Base-by-base conservation (phyloP, 192 early-diverging fungal species). In the Backusella sp. region DNA sequence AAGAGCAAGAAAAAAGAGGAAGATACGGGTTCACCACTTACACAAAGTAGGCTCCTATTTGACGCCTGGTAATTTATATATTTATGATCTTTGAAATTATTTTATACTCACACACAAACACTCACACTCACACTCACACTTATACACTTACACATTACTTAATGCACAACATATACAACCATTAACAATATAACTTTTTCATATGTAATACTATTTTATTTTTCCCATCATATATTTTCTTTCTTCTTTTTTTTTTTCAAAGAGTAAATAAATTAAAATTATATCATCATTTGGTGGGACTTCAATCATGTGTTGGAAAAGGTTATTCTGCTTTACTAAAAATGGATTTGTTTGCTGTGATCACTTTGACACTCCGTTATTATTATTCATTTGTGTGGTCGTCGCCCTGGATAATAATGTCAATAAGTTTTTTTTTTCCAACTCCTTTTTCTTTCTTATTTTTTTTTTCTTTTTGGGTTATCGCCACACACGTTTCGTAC, bases 1-100 rank as follows among this genome's bases (percentile, higher is more conserved):
- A 35, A 21, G 9, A 36, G 21, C 6, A 35, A 68, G 68, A 37
- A 35, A 0, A 41, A 39, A 0, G 17, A 35, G 0, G 21, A 21
- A 19, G 34, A 21, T 4, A 7, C 19, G 4, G 41, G 8, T 69
- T 12, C 35, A 9, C 34, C 35, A 41, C 34, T 35, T 69, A 69
- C 34, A 28, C 68, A 35, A 39, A 69, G 36, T 39, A 35, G 37
- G n/a, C 35, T 69, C 2, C 12, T 37, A 39, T 69, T 69, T 37
- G 68, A 69, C 26, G 21, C 68, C 35, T 69, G 68, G 68, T 69
- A 69, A 62, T 28, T 62, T 28, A n/a, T 56, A 23, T 23, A 21
- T 56, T 56, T 56, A 11, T 56, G 19, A 9, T 56, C 26, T 56
- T 26, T 39, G 37, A 39, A 11, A 11, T 23, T 56, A 23, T 56